Evolutionary conservation across 1,284 basidiomycete genomes (phyloP), one percentile per base, ranked within the genome.

Genomic region (Ustilago cynodontis): DNA sequence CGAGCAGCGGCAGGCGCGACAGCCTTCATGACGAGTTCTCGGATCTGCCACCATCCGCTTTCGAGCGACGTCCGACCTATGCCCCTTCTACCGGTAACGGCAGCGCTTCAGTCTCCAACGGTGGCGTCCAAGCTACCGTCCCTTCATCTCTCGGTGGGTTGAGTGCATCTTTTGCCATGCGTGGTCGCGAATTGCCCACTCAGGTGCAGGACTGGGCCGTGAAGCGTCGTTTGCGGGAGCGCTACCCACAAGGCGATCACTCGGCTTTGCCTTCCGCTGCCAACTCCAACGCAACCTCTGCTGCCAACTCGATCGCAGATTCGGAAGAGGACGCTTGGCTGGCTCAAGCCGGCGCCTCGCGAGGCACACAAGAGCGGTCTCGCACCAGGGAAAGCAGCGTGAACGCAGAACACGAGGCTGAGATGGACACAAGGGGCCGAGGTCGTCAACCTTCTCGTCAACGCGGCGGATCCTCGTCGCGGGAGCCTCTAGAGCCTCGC

Each of bases 201-300:
- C 75, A 78, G 47, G 65, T 79, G 65, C 79, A 82, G 56, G 81
- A 81, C 57, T 81, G 79, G 81, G 71, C 81, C 22, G 76, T 78
- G n/a, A 78, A 78, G 66, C 67, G 78, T 31, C 61, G 81, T n/a
- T 50, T 82, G 50, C 71, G 74, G 13, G 81, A 82, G 59, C 67
- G 81, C 28, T 82, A 81, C 49, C 81, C 81, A 1, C 71, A 82
- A 43, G 81, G 77, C 11, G 81, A 82, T 51, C 81, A 82, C 35
- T 80, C 78, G 26, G 81, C 80, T 9, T 31, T 82, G 50, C 75
- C 79, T 2, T 79, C 76, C 1, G 79, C 81, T 10, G 79, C 71
- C 37, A 80, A 72, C 52, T 71, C 71, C n/a, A 75, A 59, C 8
- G 74, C 59, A 49, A 79, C 52, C 43, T 74, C 74, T 14, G 65